These are phyloP conservation scores for Knoxia roxburghii DNA, from an alignment of 257 asterid genomes.

Conservation along the genomic window DNA sequence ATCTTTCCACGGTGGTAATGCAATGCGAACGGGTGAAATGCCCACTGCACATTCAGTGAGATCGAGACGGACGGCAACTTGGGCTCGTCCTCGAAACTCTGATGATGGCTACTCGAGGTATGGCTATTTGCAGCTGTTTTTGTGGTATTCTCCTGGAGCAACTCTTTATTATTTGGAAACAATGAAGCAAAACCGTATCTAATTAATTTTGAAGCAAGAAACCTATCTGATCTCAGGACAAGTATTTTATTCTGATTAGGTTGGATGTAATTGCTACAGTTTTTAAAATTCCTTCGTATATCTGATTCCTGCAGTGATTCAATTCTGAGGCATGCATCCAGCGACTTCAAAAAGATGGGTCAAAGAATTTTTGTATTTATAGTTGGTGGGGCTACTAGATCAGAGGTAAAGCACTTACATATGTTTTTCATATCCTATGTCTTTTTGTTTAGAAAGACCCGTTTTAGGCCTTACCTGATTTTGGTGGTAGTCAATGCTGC, in stretches of 20 bases:
- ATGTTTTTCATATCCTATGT: neutral
- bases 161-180: neutral
- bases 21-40: slow-evolving; percentile 42
- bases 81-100: slow-evolving; percentile 97
- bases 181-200: neutral
- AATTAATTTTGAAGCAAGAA: neutral
- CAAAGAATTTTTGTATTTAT: slow-evolving; percentile 93
- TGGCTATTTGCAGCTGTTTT: slow-evolving; percentile 7
- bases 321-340: slow-evolving; percentile 80
- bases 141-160: neutral
- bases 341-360: slow-evolving; percentile 94
- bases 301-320: slow-evolving; percentile 66
- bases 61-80: slow-evolving; percentile 86
- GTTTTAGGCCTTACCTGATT: neutral
- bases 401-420: slow-evolving; percentile 59
- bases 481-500: slow-evolving; percentile 4
- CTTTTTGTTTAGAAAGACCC: neutral
- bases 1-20: slow-evolving; percentile 57
- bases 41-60: slow-evolving; percentile 91
- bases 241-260: neutral
- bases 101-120: slow-evolving; percentile 99
- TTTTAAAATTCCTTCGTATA: slow-evolving; percentile 10
- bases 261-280: no score
- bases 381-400: slow-evolving; percentile 98
- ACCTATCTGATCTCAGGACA: neutral